Percentiles rank a stretch among this genome's conserved stretches.
These are phyloP conservation scores for Sporothrix euskadiensis DNA, from an alignment of 2,329 filamentous ascomycete genomes.

Conservation along the genomic window DNA sequence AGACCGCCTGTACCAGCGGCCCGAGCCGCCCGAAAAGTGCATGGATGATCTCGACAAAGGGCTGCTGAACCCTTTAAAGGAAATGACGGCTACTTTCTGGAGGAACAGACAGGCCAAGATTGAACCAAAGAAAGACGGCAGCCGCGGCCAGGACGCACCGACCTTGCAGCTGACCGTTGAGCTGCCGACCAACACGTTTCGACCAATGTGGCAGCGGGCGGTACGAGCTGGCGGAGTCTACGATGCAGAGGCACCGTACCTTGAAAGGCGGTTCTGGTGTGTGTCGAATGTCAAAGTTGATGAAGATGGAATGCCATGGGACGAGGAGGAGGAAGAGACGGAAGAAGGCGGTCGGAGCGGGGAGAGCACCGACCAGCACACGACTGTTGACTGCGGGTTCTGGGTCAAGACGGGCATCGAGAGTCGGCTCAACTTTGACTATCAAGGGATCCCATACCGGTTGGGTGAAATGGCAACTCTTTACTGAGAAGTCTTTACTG, in stretches of 20 bases:
- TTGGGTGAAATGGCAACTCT: background rate
- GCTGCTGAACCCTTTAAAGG: background rate
- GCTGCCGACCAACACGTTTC: conserved; percentile 9
- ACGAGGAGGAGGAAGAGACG: background rate
- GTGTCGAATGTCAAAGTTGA: background rate
- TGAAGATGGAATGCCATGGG: background rate
- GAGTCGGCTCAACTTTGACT: background rate
- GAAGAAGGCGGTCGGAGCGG: background rate
- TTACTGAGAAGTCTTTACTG: too few relatives aligned
- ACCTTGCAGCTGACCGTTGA: background rate
- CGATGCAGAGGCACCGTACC: background rate
- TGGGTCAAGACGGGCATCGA: conserved; percentile 9
- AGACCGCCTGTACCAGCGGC: background rate
- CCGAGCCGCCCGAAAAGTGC: background rate
- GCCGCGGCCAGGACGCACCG: background rate
- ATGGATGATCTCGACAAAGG: background rate
- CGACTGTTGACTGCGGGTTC: background rate
- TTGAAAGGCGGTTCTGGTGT: background rate
- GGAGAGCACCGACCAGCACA: background rate
- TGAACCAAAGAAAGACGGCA: background rate
- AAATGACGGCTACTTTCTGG: background rate
- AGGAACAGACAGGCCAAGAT: background rate
- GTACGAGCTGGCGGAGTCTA: background rate
- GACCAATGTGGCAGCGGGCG: background rate
- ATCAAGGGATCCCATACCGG: background rate